Percentiles rank a stretch among this genome's conserved stretches.
These are phyloP conservation scores for Pelargonium nanum DNA, from an alignment of 345 rosid species.

Conservation along the genomic window DNA sequence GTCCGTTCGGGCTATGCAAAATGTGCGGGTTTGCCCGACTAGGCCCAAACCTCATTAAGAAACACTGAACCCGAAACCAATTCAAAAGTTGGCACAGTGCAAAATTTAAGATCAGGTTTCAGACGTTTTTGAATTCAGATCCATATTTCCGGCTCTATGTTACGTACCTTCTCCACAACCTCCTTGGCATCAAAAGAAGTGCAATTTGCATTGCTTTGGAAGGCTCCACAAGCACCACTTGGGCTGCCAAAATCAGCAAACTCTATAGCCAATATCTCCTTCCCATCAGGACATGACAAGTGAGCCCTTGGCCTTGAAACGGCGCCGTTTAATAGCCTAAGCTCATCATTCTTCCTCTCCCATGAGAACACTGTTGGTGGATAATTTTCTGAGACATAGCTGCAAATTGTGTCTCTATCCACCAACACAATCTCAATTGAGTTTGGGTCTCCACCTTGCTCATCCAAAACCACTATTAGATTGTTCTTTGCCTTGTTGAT, in stretches of 20 bases:
- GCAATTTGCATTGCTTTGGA: conserved; percentile 23
- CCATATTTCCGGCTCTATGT: background rate
- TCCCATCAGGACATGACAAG: conserved; percentile 17
- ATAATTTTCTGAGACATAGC: conserved; percentile 24
- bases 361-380: conserved; percentile 20
- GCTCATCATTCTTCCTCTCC: conserved; percentile 16
- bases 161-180: conserved; percentile 24
- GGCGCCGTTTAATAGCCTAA: conserved; percentile 13
- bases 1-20: too few species aligned
- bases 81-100: conserved; percentile 1
- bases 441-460: conserved; percentile 24
- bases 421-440: conserved; percentile 23
- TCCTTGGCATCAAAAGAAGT: conserved; percentile 18
- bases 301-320: conserved; percentile 16
- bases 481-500: conserved; percentile 29
- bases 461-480: conserved; percentile 31
- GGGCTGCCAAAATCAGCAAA: conserved; percentile 47
- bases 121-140: background rate
- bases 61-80: background rate
- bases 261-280: conserved; percentile 21
- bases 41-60: too few species aligned
- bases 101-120: background rate
- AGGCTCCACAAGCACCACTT: conserved; percentile 27
- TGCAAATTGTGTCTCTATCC: conserved; percentile 35
- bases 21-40: too few species aligned